Base-by-base conservation (phyloP, 139 green algal genomes). In the Chara braunii region DNA sequence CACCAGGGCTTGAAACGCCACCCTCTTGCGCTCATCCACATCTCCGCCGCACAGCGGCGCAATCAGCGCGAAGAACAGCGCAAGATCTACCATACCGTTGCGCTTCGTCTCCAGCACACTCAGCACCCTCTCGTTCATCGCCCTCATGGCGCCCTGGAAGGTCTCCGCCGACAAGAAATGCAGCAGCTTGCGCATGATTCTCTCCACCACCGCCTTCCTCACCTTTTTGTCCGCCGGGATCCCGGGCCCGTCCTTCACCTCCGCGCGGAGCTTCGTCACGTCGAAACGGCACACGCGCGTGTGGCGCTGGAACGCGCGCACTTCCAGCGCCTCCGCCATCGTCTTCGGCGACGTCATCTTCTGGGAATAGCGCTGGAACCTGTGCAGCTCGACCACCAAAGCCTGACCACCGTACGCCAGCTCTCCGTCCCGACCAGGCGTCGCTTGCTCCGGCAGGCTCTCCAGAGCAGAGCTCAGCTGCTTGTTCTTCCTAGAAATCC, bases 91-190 rank as follows among this genome's bases (percentile, higher is more conserved):
- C 8, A 59, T 43, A 12, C 57, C 64, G 32, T 11, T 51, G 12
- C 45, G 34, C 22, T 51, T n/a, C 1, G 22, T 53, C 35, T 83
- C 79, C n/a, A 84, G 57, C 34, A 64, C 43, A 3, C 63, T 59
- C 53, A 84, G 48, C 18, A 74, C 65, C 7, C 30, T 72, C 23
- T 70, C 37, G 42, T 85, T 82, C 36, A 87, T 51, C 18, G 68
- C 74, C 48, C 66, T 72, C 69, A 85, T 83, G 45, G 83, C 75
- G 48, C 78, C 57, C 78, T 87, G 81, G 72, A 87, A 86, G 23
- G 52, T 55, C 36, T 67, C 52, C 7, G 77, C 34, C n/a, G 61
- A 30, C 32, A 77, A n/a, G 8, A 18, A 22, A 8, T 51, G 23
- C 9, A 80, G 58, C 7, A 83, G 67, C 3, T n/a, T n/a, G 2